A percentile compares a stretch with the other conserved stretches of the same genome.
These are phyloP conservation scores for Decorospora gaudefroyi DNA, from an alignment of 2,329 filamentous ascomycete genomes.

Conservation along the genomic window DNA sequence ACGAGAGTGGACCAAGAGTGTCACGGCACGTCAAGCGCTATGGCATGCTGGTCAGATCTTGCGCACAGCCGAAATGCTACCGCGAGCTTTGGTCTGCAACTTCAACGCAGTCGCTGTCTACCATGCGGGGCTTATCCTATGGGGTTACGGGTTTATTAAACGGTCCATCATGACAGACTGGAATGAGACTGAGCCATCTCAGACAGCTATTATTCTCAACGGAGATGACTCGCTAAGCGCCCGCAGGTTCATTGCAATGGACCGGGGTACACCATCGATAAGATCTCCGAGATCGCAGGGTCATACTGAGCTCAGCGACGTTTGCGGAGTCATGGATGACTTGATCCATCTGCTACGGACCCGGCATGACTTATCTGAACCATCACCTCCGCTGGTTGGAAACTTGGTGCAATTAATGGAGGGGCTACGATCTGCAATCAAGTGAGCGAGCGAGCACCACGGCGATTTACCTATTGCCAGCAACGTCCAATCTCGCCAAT, in stretches of 20 bases:
- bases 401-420: slow-evolving; percentile 68
- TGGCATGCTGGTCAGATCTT: slow-evolving; percentile 72
- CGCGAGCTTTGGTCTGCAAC: slow-evolving; percentile 61
- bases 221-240: slow-evolving; percentile 58
- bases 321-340: slow-evolving; percentile 62
- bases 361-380: slow-evolving; percentile 47
- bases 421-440: slow-evolving; percentile 60
- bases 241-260: slow-evolving; percentile 62
- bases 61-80: slow-evolving; percentile 61
- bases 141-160: slow-evolving; percentile 67
- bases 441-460: slow-evolving; percentile 9
- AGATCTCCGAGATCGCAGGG: slow-evolving; percentile 33
- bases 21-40: slow-evolving; percentile 62
- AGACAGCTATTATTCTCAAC: slow-evolving; percentile 56
- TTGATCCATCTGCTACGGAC: slow-evolving; percentile 63
- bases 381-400: slow-evolving; percentile 65
- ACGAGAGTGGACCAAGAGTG: slow-evolving; percentile 62
- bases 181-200: slow-evolving; percentile 34
- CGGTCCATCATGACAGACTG: slow-evolving; percentile 35
- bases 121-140: slow-evolving; percentile 69
- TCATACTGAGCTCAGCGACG: slow-evolving; percentile 56
- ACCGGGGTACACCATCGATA: slow-evolving; percentile 60
- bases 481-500: no score
- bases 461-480: no score
- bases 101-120: slow-evolving; percentile 72